Evolutionary conservation across 306 rosid species (phyloP), one percentile per base, ranked within the genome.

Genomic region (Arachis stenosperma): DNA sequence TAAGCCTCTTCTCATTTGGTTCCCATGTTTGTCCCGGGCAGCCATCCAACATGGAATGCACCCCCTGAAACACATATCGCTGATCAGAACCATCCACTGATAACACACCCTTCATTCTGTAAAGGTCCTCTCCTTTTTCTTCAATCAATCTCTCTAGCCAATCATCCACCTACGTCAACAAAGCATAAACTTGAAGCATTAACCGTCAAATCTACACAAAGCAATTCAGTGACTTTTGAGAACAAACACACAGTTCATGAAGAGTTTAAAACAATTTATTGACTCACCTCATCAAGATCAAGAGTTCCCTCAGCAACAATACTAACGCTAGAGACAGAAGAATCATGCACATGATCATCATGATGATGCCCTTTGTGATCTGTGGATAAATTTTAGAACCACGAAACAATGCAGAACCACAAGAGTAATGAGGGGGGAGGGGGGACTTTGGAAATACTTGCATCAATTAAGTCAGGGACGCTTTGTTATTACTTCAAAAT

Each of bases 51-150:
- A 78, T 85, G 42, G 98, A 87, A 73, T 93, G 97, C 78, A 93
- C 98, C 58, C 98, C 97, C 97, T 93, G 86, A 69, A 93, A 83
- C 41, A 89, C 97, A 55, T 90, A 88, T 61, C 93, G 88, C 60
- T 93, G 93, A 53, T 90, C 92, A 5, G 86, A 84, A 69, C 80
- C 92, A 60, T 80, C 78, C 30, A 93, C 91, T 54, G 89, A 84
- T 70, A 93, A 83, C 64, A 90, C 81, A 17, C 98, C 98, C 72
- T 93, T 93, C 97, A 93, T 89, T 81, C 97, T 90, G 79, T 93
- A 93, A 76, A 93, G 86, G 78, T 93, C 97, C 53, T 93, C 98
- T 69, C 96, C 98, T 78, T 93, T 93, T 75, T 90, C 97, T 77
- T 86, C 98, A 41, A 88, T 75, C 82, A 93, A 46, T 75, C 98